phyloP scores from a whole-genome alignment of 805 yeast species.

The Alloascoidea africana region DNA sequence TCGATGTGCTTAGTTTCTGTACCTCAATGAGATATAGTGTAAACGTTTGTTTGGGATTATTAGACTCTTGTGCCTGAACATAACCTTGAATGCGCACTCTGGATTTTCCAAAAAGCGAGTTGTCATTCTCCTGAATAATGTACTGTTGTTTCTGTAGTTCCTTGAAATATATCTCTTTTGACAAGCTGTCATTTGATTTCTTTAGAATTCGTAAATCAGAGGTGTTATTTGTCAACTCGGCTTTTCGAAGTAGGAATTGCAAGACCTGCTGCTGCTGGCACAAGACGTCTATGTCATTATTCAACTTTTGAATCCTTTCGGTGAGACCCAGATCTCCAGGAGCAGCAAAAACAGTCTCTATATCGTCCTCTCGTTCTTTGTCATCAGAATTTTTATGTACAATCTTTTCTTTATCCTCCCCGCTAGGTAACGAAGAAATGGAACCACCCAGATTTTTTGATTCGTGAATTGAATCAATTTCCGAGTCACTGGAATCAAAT shows the following conservation, averaged over 20 bases:
- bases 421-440: background rate
- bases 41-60: slow-evolving; percentile 38
- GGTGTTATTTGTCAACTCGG: slow-evolving; percentile 68
- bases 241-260: slow-evolving; percentile 57
- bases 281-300: slow-evolving; percentile 39
- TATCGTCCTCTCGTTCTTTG: slow-evolving; percentile 11
- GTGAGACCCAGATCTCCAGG: slow-evolving; percentile 55
- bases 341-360: slow-evolving; percentile 36
- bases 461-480: background rate
- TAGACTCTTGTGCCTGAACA: slow-evolving; percentile 6
- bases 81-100: slow-evolving; percentile 35
- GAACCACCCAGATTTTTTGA: background rate
- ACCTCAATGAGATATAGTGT: slow-evolving; percentile 68
- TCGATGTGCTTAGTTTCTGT: slow-evolving; percentile 27
- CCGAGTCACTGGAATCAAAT: background rate
- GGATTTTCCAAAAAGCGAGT: slow-evolving; percentile 57
- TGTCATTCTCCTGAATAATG: slow-evolving; percentile 70
- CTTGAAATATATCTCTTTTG: slow-evolving; percentile 57
- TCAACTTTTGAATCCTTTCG: slow-evolving; percentile 49
- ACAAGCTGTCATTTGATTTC: slow-evolving; percentile 52
- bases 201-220: slow-evolving; percentile 52
- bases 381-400: slow-evolving; percentile 4
- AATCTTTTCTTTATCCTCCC: background rate
- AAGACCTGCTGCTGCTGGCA: slow-evolving; percentile 49
- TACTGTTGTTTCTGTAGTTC: slow-evolving; percentile 69